Conservation (phyloP, 768 basidiomycete species). For the Phylloporus rhodoxanthus region DNA sequence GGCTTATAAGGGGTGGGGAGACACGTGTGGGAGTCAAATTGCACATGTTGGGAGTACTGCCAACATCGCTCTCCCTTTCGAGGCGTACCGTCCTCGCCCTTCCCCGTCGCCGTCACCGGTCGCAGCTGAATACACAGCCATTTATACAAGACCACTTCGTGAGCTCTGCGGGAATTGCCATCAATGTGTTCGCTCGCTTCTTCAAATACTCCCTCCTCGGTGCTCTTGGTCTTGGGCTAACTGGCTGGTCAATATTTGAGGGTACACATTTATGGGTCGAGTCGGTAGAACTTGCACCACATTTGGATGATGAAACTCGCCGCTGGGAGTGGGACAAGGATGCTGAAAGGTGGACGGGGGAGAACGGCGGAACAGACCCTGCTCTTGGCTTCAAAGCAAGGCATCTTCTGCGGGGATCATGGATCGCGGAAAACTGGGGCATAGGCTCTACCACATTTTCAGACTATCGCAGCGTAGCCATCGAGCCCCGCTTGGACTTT, state of each 20-base stretch:
- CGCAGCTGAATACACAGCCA: constrained; percentile 13
- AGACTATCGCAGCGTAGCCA: constrained; percentile 32
- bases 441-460: constrained; percentile 38
- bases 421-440: constrained; percentile 68
- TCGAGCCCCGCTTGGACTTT: constrained; percentile 51
- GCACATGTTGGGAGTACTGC: constrained; percentile 9
- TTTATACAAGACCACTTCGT: constrained; percentile 33
- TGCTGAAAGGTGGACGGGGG: constrained; percentile 56
- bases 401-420: constrained; percentile 61
- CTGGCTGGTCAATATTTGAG: constrained; percentile 47
- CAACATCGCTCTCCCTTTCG: constrained; percentile 3
- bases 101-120: constrained; percentile 12
- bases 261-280: constrained; percentile 62
- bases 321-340: constrained; percentile 68
- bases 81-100: constrained; percentile 1
- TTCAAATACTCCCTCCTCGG: constrained; percentile 46
- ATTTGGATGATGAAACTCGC: constrained; percentile 46
- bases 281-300: constrained; percentile 40
- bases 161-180: constrained; percentile 33
- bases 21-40: not conserved
- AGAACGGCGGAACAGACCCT: constrained; percentile 64
- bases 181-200: constrained; percentile 43
- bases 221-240: constrained; percentile 38
- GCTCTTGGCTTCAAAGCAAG: constrained; percentile 56
- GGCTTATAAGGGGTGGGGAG: not conserved